Evolutionary conservation across 177 flowering plant species (phyloP), one percentile per base, ranked within the genome.

Genomic region (Vitis hybrid): DNA sequence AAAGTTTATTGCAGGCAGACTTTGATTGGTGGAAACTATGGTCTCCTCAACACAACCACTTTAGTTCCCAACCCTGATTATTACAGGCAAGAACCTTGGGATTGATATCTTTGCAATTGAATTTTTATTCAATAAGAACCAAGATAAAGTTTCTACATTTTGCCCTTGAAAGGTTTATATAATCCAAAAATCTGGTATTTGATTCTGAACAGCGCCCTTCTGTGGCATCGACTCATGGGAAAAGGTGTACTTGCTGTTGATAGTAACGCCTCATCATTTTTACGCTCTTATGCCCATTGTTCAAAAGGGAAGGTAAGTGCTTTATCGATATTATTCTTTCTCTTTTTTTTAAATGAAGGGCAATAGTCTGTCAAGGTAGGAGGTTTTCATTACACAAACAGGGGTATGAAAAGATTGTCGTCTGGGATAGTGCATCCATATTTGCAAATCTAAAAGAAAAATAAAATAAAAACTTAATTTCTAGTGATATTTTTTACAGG

Each of bases 181-280:
- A 70, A 60, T 60, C 6, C 26, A 13, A 39, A 34, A 13, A 30
- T 56, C 12, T 51, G 21, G 48, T 79, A n/a, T 56, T 9, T 65
- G 50, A 17, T 65, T 74, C 17, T 75, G 60, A 65, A 21, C 72
- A 94, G 99, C 76, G 95, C 98, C 32, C 88, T 94, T 72, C 78
- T 94, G 50, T 92, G 97, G 97, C 94, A 90, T 80, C 87, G 86
- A 32, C 84, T 94, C 39, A 94, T 94, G 98, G 98, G 97, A 48
- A 83, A 80, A 73, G 73, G 83, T 12, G 97, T 91, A 73, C 90
- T 94, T 70, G 55, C 78, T 51, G 79, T 83, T 63, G 65, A 67
- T 11, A 75, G 69, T 32, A 56, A 72, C 65, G 87, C 84, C 19
- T 80, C 92, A 7, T 75, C 88, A 14, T 80, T 60, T 75, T 77